Evolutionary conservation across 495 filamentous ascomycete genomes (phyloP), one percentile per base, ranked within the genome.

Genomic region (Trichodelitschia bisporula): DNA sequence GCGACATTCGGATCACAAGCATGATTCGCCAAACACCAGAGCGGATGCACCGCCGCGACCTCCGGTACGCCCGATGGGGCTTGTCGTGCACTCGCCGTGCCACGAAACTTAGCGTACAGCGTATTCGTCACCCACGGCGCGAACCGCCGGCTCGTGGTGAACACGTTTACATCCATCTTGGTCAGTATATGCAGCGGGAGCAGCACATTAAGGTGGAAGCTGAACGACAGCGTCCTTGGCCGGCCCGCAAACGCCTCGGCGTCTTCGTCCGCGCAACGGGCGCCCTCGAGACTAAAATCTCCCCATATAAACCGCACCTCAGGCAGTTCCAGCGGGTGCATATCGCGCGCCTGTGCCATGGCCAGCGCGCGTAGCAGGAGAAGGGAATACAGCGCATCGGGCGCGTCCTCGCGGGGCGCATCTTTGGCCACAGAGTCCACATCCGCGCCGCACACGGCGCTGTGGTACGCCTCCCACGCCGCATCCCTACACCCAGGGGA

Each of bases 231-330:
- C 0, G 70, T 73, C 54, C 29, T 55, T 37, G 35, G 61, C 15
- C 8, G 18, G 11, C 15, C 17, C 8, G 15, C 29, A 15, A 9
- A 9, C 26, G 26, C 26, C 29, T 9, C 17, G 8, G 6, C 9
- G 26, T 29, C 26, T 6, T 8, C 15, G 6, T 29, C 26, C 5
- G 26, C 6, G 6, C 8, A 8, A 14, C 26, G 26, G 5, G 26
- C 9, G 6, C 21, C 21, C 21, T 24, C 21, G n/a, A n/a, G 6
- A 15, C 14, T 5, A 20, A 19, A 76, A 44, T 72, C 86, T n/a
- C 83, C 89, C 72, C 90, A 95, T 35, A 93, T 83, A 50, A 80
- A 92, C 42, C 83, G 84, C 18, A 86, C 62, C 41, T 90, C 76
- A 0, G 62, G 59, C 0, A 95, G 62, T 1, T 86, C 73, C 10